Evolutionary conservation across 2,329 filamentous ascomycete genomes (phyloP).

Genomic region (Trichoderma harzianum): DNA sequence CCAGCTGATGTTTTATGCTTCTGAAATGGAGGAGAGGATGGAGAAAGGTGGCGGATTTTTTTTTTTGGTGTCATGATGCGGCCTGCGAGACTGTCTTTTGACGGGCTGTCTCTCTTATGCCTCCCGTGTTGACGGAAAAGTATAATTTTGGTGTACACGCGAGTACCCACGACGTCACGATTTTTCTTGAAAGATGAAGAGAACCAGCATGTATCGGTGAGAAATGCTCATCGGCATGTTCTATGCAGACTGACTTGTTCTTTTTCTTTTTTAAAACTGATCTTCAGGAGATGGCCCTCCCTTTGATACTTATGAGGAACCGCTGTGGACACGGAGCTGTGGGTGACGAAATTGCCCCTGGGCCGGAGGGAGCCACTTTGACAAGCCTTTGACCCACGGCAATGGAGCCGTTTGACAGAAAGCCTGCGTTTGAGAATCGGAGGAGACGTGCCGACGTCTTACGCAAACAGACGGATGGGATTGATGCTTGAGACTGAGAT

Average conservation of each 20-base stretch:
- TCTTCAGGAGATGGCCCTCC: slow-evolving; percentile 8
- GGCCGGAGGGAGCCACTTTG: background rate
- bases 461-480: background rate
- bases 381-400: background rate
- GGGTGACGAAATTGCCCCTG: slow-evolving; percentile 11
- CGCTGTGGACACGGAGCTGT: background rate
- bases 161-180: background rate
- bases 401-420: background rate
- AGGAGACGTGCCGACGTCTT: background rate
- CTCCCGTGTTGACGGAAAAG: background rate
- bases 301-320: background rate
- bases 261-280: background rate
- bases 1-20: background rate
- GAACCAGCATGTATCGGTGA: background rate
- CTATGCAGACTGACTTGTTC: background rate
- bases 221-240: background rate
- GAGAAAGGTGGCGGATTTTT: background rate
- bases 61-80: background rate
- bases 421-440: background rate
- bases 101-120: background rate
- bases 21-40: background rate
- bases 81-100: background rate
- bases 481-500: background rate
- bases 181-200: rapidly evolving
- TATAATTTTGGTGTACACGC: background rate